phyloP scores from a whole-genome alignment of 345 rosid species.

The Aurinia saxatilis region DNA sequence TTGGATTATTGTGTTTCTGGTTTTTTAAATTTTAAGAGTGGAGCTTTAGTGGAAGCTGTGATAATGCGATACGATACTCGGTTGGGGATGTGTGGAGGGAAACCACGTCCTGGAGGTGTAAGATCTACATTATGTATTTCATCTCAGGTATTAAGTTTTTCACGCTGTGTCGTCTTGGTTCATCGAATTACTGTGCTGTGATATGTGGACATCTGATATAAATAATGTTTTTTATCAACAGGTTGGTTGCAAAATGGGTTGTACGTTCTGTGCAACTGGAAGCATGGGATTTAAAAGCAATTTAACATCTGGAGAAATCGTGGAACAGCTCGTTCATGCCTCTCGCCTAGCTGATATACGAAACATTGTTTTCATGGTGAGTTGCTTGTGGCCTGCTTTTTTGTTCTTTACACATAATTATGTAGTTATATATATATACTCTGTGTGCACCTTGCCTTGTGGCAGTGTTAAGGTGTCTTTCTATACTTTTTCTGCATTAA shows the following conservation, averaged over 20 bases:
- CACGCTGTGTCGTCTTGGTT: background rate
- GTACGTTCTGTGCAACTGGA: constrained; percentile 98
- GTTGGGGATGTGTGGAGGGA: constrained; percentile 75
- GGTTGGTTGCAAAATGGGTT: constrained; percentile 99
- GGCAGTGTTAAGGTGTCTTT: too few species aligned
- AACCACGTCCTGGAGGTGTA: constrained; percentile 78
- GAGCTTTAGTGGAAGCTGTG: constrained; percentile 89
- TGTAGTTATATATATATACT: too few species aligned
- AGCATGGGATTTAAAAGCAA: constrained; percentile 91
- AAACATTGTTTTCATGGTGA: constrained; percentile 92
- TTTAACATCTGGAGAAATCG: constrained; percentile 80
- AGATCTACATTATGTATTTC: constrained; percentile 87
- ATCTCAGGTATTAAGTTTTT: constrained; percentile 56
- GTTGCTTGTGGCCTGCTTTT: background rate
- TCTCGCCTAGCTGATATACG: constrained; percentile 62
- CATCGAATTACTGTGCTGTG: background rate
- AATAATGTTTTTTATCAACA: constrained; percentile 14
- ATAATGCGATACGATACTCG: constrained; percentile 87
- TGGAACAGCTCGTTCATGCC: constrained; percentile 96
- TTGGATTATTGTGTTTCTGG: background rate
- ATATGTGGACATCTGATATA: background rate
- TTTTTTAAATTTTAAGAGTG: constrained; percentile 40
- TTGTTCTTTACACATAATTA: too few species aligned
- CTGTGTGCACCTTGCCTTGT: too few species aligned
- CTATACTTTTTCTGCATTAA: too few species aligned